These are phyloP conservation scores for Fusarium albidum DNA, from an alignment of 2,329 filamentous ascomycete genomes.

Conservation along the genomic window DNA sequence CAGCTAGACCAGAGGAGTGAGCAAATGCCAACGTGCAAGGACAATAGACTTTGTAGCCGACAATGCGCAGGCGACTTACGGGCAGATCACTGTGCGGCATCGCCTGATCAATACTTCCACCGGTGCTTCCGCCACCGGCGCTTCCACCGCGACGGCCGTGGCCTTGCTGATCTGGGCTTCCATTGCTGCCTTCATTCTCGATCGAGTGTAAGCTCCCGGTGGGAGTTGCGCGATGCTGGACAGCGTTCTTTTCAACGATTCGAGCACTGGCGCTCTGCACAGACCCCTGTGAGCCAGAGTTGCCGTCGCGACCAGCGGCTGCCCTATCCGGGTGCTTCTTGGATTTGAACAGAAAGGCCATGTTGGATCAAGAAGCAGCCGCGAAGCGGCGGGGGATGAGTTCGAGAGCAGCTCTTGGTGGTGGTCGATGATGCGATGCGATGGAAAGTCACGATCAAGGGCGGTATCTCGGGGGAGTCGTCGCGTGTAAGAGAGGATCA, in stretches of 20 bases:
- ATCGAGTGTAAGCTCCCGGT: conserved; percentile 82
- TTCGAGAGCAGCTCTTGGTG: conserved; percentile 28
- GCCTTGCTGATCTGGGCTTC: conserved; percentile 70
- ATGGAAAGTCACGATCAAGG: conserved; percentile 14
- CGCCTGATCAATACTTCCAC: conserved; percentile 59
- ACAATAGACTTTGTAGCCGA: not conserved
- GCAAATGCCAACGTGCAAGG: conserved; percentile 2
- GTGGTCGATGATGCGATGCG: conserved; percentile 9
- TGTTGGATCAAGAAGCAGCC: conserved; percentile 56
- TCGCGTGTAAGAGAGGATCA: conserved; percentile 35
- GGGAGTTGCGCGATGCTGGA: conserved; percentile 70
- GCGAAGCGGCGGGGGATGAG: conserved; percentile 45
- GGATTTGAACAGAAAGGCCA: conserved; percentile 85
- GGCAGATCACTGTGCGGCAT: conserved; percentile 51
- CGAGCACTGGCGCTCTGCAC: conserved; percentile 59
- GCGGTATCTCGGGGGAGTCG: conserved; percentile 16
- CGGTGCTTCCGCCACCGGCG: conserved; percentile 28
- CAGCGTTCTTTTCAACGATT: conserved; percentile 58
- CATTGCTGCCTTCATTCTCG: conserved; percentile 63
- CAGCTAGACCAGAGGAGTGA: conserved; percentile 49
- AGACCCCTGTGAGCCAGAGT: conserved; percentile 54
- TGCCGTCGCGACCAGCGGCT: conserved; percentile 63
- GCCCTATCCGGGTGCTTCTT: conserved; percentile 77
- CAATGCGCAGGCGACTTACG: conserved; percentile 45
- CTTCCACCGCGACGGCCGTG: conserved; percentile 60